Conservation (phyloP, 1,284 basidiomycete genomes). For the Rhizopogon parksii region DNA sequence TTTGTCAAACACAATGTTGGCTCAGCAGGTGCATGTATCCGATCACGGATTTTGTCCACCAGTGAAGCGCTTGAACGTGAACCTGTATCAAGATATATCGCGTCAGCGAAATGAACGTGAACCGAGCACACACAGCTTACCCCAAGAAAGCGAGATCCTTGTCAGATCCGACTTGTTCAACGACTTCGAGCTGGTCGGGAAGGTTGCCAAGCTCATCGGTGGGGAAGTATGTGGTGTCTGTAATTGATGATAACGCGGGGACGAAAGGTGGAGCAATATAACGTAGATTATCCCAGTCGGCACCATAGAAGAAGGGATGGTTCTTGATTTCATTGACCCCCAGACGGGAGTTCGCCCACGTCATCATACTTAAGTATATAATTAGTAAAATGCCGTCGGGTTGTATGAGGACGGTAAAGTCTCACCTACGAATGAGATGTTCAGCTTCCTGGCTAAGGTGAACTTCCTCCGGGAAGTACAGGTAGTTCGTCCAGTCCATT, state of each 20-base stretch:
- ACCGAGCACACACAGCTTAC: conserved; percentile 35
- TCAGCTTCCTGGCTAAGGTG: conserved; percentile 91
- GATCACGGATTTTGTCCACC: conserved; percentile 19
- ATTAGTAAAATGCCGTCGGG: conserved; percentile 5
- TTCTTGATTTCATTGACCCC: conserved; percentile 85
- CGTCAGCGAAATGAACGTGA: not conserved
- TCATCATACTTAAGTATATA: conserved; percentile 60
- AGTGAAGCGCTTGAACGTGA: conserved; percentile 78
- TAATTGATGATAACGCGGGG: conserved; percentile 85
- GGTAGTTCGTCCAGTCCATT: conserved; percentile 88
- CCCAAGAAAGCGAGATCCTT: conserved; percentile 92
- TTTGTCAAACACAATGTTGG: conserved; percentile 3
- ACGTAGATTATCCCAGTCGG: conserved; percentile 88
- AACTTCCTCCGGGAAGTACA: conserved; percentile 94
- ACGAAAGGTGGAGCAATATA: conserved; percentile 96
- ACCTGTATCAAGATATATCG: conserved; percentile 36
- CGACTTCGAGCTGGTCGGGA: conserved; percentile 63
- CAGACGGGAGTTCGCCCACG: conserved; percentile 74
- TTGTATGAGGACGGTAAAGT: conserved; percentile 8
- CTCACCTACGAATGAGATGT: conserved; percentile 78
- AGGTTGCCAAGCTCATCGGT: conserved; percentile 91
- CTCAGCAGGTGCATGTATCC: not conserved
- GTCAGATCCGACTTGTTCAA: conserved; percentile 69
- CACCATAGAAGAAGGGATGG: conserved; percentile 96
- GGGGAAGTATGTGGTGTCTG: conserved; percentile 96